phyloP scores from a whole-genome alignment of 768 basidiomycete species.

The Tulasnella sp. region DNA sequence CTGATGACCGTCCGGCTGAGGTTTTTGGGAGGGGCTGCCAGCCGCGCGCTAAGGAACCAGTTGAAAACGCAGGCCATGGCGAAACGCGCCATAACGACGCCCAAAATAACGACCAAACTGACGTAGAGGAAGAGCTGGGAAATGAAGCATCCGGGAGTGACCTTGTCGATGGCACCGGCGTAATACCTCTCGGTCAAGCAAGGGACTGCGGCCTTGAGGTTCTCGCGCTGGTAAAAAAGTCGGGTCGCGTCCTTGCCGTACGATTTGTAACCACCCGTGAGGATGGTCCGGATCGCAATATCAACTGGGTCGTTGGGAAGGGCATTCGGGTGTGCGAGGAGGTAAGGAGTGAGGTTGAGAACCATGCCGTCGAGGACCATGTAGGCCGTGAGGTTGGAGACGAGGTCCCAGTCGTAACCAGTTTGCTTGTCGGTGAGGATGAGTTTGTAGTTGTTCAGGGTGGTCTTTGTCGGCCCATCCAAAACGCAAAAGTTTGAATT shows the following conservation, averaged over 20 bases:
- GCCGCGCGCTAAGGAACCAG: conserved; percentile 85
- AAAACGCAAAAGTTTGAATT: conserved; percentile 27
- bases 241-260: conserved; percentile 88
- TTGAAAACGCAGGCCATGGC: conserved; percentile 94
- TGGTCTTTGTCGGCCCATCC: conserved; percentile 36
- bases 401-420: conserved; percentile 91
- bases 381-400: conserved; percentile 64
- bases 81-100: conserved; percentile 87
- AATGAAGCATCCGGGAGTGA: conserved; percentile 93
- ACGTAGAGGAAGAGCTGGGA: conserved; percentile 84
- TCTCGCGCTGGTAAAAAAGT: conserved; percentile 68
- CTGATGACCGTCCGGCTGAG: conserved; percentile 82
- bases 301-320: conserved; percentile 77
- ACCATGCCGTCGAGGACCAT: conserved; percentile 91
- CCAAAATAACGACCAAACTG: conserved; percentile 86
- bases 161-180: conserved; percentile 94
- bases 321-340: conserved; percentile 62
- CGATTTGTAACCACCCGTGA: conserved; percentile 45
- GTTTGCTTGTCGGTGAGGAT: conserved; percentile 61
- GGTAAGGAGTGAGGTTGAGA: conserved; percentile 86
- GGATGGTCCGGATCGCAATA: conserved; percentile 68
- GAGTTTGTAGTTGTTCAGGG: conserved; percentile 60
- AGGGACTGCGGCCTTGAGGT: conserved; percentile 62
- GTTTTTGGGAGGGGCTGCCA: conserved; percentile 74
- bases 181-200: conserved; percentile 84